Evolutionary conservation across 306 rosid genomes (phyloP).

Genomic region (Lablab purpureus): DNA sequence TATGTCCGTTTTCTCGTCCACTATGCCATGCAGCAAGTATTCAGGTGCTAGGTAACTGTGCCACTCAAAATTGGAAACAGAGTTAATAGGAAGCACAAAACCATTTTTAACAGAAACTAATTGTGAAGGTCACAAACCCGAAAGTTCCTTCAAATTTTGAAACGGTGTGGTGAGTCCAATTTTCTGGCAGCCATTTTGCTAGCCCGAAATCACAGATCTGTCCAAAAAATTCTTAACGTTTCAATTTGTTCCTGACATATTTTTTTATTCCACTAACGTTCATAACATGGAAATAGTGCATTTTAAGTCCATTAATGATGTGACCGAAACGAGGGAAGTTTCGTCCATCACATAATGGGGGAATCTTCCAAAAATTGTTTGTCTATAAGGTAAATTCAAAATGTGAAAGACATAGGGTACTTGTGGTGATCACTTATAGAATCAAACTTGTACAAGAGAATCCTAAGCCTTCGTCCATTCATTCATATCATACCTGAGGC

Average conservation of each 20-base stretch:
- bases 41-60: constrained; percentile 94
- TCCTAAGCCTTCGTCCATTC: constrained; percentile 40
- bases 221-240: background rate
- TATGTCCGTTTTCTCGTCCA: constrained; percentile 93
- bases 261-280: background rate
- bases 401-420: constrained; percentile 3
- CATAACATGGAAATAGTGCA: background rate
- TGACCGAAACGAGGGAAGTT: background rate
- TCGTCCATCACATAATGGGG: constrained; percentile 22
- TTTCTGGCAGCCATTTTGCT: constrained; percentile 96
- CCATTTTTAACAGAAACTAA: constrained; percentile 18
- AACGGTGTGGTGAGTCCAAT: constrained; percentile 90
- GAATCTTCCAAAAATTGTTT: constrained; percentile 34
- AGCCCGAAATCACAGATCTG: constrained; percentile 99
- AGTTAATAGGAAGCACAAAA: background rate
- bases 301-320: constrained; percentile 2
- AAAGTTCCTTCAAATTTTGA: constrained; percentile 97
- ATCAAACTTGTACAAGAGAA: constrained; percentile 32
- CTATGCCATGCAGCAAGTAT: constrained; percentile 91
- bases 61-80: constrained; percentile 15
- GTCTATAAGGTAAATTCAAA: constrained; percentile 34
- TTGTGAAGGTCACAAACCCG: constrained; percentile 66
- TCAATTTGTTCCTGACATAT: constrained; percentile 7
- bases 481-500: constrained; percentile 72
- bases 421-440: constrained; percentile 37